Evolutionary conservation across 371 early-diverging fungal species (phyloP).

Genomic region (Zychaea mexicana): DNA sequence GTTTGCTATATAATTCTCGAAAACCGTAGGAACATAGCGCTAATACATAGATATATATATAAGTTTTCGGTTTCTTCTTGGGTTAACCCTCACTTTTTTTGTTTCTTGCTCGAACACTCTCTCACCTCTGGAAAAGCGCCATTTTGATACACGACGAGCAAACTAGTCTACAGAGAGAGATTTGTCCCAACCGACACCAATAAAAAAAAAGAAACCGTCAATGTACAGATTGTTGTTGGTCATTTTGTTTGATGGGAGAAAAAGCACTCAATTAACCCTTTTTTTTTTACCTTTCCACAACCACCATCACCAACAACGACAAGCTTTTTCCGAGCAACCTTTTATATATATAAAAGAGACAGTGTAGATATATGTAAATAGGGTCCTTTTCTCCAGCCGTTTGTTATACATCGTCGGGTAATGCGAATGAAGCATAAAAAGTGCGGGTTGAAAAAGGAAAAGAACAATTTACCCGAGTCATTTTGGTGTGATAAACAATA

Average conservation of each 20-base stretch:
- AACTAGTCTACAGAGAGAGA: conserved; percentile 61
- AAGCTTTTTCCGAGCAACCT: conserved; percentile 54
- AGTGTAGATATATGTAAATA: neutral
- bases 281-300: conserved; percentile 64
- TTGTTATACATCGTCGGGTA: no score
- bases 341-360: no score
- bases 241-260: no score
- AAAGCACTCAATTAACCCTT: no score
- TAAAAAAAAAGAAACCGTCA: no score
- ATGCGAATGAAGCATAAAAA: no score
- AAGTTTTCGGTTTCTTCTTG: neutral
- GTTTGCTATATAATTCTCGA: conserved; percentile 71
- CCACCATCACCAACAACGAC: conserved; percentile 71
- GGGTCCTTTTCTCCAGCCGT: neutral
- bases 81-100: neutral
- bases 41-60: conserved; percentile 7
- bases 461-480: conserved; percentile 12
- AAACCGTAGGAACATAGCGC: conserved; percentile 76
- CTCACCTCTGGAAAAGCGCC: conserved; percentile 83
- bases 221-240: no score
- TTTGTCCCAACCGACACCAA: no score
- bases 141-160: conserved; percentile 81
- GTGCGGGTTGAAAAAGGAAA: no score
- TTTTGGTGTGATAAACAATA: neutral
- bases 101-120: conserved; percentile 8